Percentiles rank a stretch among this genome's conserved stretches.
phyloP scores from a whole-genome alignment of 352 stramenopile genomes.

The Phytophthora crassamura region DNA sequence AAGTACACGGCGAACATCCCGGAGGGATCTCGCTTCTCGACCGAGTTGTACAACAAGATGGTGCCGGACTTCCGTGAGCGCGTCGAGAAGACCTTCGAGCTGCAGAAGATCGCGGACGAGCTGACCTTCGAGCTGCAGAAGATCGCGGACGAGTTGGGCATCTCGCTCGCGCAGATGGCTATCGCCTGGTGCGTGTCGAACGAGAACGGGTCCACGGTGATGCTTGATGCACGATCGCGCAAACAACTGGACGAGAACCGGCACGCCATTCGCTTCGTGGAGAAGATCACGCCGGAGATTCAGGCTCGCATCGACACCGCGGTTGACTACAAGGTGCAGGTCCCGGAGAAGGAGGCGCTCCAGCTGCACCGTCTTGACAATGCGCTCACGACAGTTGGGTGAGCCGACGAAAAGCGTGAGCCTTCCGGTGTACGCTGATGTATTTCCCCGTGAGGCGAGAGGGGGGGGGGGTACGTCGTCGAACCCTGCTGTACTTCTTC shows the following conservation, averaged over 20 bases:
- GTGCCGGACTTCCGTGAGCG: conserved; percentile 41
- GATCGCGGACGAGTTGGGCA: conserved; percentile 45
- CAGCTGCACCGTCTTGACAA: background rate
- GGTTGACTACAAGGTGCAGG: conserved; percentile 37
- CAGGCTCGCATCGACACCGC: conserved; percentile 64
- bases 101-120: too few species aligned
- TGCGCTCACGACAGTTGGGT: too few species aligned
- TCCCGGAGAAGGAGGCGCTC: conserved; percentile 31
- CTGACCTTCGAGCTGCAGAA: conserved; percentile 43
- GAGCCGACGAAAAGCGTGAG: too few species aligned
- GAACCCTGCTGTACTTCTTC: conserved; percentile 57
- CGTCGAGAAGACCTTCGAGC: too few species aligned
- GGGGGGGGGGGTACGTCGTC: conserved; percentile 62
- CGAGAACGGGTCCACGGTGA: conserved; percentile 53
- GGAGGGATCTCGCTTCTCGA: conserved; percentile 37
- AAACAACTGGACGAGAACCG: conserved; percentile 67
- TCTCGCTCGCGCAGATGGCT: conserved; percentile 30
- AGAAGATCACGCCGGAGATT: conserved; percentile 58
- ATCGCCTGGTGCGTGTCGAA: conserved; percentile 52
- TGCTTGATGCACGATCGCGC: conserved; percentile 53
- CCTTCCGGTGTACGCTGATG: too few species aligned
- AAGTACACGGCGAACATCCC: conserved; percentile 54
- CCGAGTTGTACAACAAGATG: conserved; percentile 35
- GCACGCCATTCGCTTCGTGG: conserved; percentile 42
- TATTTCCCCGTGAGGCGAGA: too few species aligned